Conservation (phyloP, 257 asterid species). For the Solanum chilense region DNA sequence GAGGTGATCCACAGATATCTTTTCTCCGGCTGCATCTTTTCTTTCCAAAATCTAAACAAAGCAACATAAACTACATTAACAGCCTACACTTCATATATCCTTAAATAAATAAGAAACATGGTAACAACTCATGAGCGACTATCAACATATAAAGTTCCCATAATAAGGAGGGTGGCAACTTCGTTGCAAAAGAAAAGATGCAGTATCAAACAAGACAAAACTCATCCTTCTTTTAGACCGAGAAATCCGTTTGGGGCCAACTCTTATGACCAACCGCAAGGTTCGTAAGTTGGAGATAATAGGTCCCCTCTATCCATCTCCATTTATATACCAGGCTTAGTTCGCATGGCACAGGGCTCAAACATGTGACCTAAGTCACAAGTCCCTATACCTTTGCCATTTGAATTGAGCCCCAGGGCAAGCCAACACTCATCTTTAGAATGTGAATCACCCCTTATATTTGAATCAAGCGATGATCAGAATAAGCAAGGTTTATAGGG, state of each 20-base stretch:
- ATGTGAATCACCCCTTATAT: background rate
- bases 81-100: background rate
- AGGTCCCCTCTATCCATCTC: background rate
- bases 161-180: background rate
- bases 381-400: background rate
- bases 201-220: background rate
- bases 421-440: background rate
- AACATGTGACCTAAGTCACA: background rate
- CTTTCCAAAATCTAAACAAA: conserved; percentile 57
- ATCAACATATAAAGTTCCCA: background rate
- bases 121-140: background rate
- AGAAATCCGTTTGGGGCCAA: background rate
- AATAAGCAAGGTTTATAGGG: background rate
- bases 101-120: background rate
- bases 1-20: conserved; percentile 44
- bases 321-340: background rate
- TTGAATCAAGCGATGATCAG: background rate
- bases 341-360: background rate
- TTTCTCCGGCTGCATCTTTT: conserved; percentile 33
- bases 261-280: background rate
- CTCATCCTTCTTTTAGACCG: background rate
- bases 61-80: background rate
- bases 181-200: background rate
- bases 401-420: background rate
- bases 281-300: background rate